These are phyloP conservation scores for Torulaspora globosa DNA, from an alignment of 1,139 yeast species.

Conservation along the genomic window DNA sequence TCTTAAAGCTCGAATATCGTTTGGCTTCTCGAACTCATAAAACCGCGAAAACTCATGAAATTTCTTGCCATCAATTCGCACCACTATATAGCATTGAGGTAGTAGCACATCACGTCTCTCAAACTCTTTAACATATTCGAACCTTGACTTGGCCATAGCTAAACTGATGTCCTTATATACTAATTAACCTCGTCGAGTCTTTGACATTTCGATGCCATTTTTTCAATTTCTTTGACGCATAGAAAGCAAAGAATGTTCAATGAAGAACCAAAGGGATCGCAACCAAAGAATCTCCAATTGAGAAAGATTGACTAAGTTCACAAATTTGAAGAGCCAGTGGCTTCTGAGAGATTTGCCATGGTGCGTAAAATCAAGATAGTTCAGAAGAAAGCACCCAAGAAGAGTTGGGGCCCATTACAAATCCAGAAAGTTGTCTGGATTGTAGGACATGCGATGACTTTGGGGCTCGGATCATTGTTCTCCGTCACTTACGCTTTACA, in stretches of 20 bases:
- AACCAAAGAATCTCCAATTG: not conserved
- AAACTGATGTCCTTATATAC: not conserved
- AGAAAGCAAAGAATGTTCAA: not conserved
- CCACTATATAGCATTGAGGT: constrained; percentile 76
- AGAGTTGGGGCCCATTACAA: constrained; percentile 25
- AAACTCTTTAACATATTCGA: constrained; percentile 79
- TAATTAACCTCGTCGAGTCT: not conserved
- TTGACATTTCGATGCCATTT: not conserved
- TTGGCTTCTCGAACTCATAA: constrained; percentile 81
- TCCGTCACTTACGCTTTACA: constrained; percentile 43
- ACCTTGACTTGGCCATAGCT: constrained; percentile 72
- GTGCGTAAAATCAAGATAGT: constrained; percentile 27
- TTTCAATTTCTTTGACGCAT: constrained; percentile 4
- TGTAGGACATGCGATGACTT: constrained; percentile 52
- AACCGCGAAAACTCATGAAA: constrained; percentile 77
- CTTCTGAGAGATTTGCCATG: constrained; percentile 10
- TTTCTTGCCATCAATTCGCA: constrained; percentile 91
- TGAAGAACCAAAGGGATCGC: constrained; percentile 1
- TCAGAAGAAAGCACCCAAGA: constrained; percentile 24
- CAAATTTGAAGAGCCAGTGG: constrained; percentile 13
- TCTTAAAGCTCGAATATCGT: constrained; percentile 68
- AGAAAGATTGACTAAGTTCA: constrained; percentile 13
- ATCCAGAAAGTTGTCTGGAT: constrained; percentile 52
- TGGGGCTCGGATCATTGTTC: constrained; percentile 50
- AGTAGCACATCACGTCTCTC: constrained; percentile 70